Evolutionary conservation across 192 early-diverging fungal genomes (phyloP), one percentile per base, ranked within the genome.

Genomic region (Coemansia sp.): DNA sequence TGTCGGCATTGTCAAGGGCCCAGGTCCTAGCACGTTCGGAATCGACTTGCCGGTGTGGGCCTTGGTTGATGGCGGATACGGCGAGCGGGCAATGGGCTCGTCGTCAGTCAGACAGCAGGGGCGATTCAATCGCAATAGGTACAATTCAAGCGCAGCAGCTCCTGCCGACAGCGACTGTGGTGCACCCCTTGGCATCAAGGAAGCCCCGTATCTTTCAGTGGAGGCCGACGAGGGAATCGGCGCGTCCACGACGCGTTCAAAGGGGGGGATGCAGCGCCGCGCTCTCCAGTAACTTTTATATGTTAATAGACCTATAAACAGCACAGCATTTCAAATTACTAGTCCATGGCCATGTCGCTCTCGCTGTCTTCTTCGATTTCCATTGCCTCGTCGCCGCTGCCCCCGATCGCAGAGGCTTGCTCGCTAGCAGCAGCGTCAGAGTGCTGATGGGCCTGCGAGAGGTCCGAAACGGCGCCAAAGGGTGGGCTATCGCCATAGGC

Each of bases 361-460:
- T 57, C 69, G 40, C 58, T 65, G 40, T 72, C 75, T 15, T 79
- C 76, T 26, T 74, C 71, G 54, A 80, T 80, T 15, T 80, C 77
- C 77, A 80, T 80, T n/a, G 56, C 71, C 21, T 80, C 70, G 21
- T 80, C 70, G 18, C 74, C 77, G 53, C 77, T 80, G 15, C 71
- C 63, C 24, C 74, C 77, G 14, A 42, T 65, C 0, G 19, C 37
- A 0, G 56, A 59, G 2, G 27, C 53, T 27, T 18, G 34, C 34
- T 65, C 41, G 33, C 39, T 56, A 39, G 56, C 50, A 53, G n/a
- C 50, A 53, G 8, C 15, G 15, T 53, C 52, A 53, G 52, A 34
- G 7, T 53, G 52, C 8, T 34, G n/a, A n/a, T n/a, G 52, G 8
- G 32, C 32, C 29, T 29, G 32, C n/a, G 52, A 53, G 29, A 34